Base-by-base conservation (phyloP, 2,329 filamentous ascomycete species). In the Bisporella sp. region DNA sequence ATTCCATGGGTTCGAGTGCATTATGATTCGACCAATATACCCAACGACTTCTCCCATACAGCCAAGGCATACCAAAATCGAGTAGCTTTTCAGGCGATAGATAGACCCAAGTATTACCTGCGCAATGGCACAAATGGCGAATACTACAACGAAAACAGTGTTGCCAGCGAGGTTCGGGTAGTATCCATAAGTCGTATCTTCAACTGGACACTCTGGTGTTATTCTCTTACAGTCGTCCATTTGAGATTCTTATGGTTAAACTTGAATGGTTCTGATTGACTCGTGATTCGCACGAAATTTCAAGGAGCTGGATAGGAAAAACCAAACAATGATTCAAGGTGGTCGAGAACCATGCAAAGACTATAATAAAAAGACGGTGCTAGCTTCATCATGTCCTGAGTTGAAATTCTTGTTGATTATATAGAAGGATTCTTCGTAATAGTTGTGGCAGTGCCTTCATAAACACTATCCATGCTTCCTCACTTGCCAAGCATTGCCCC, bases 1-100 rank as follows among this genome's bases (percentile, higher is more conserved):
- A 64, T 76, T 68, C 74, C 75, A 82, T 8, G 53, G 78, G 67
- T 82, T 81, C 40, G 63, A 41, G 60, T 73, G 64, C 50, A 82
- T 71, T 12, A 73, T 68, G 31, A 74, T 65, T 46, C 79, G 75
- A 8, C 74, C 74, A 46, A 73, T 64, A 64, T 81, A 81, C 50
- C 77, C 78, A 12, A 72, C 68, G n/a, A 72, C 67, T 64, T 82
- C 78, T n/a, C 79, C 66, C 3, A 75, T 56, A 44, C 72, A 68
- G 1, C 78, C 78, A 1, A 71, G 66, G 2, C 66, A 65, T 2
- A 81, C 60, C 33, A 74, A 73, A 1, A 62, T 63, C 55, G 68
- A 72, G 57, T 73, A 82, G 1, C 71, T 70, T 73, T 75, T 81
- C n/a, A 76, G 79, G 57, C 66, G 68, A 59, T 73, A 75, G 67